These are phyloP conservation scores for Entomortierella chlamydospora DNA, from an alignment of 192 early-diverging fungal genomes.

Conservation along the genomic window DNA sequence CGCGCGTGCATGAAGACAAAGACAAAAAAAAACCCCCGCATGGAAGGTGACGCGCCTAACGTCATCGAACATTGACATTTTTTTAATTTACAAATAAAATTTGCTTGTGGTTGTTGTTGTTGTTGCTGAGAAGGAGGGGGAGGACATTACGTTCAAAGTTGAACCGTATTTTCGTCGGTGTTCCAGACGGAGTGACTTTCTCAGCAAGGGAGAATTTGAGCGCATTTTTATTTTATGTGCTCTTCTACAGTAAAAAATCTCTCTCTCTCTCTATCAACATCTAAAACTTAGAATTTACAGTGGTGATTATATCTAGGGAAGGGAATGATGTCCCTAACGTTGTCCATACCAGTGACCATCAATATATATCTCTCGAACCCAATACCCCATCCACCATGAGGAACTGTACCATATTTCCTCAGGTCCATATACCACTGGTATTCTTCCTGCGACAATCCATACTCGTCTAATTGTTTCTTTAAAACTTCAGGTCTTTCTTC, in stretches of 20 bases:
- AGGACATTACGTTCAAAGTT: too few species aligned
- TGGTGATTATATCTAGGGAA: constrained; percentile 67
- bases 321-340: constrained; percentile 76
- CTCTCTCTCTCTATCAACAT: neutral
- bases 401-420: constrained; percentile 82
- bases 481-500: constrained; percentile 75
- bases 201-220: neutral
- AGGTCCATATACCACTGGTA: constrained; percentile 90
- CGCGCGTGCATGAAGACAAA: too few species aligned
- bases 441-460: constrained; percentile 69
- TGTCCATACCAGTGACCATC: constrained; percentile 83
- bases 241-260: neutral
- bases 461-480: constrained; percentile 60
- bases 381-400: constrained; percentile 93
- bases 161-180: too few species aligned
- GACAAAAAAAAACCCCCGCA: too few species aligned
- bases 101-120: too few species aligned
- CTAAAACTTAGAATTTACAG: constrained; percentile 69
- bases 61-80: too few species aligned
- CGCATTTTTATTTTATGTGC: neutral
- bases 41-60: too few species aligned
- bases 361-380: constrained; percentile 88
- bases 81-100: too few species aligned
- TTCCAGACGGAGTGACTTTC: too few species aligned
- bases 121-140: too few species aligned